phyloP scores from a whole-genome alignment of 2,329 filamentous ascomycete species.

The Corinectria fuckeliana region DNA sequence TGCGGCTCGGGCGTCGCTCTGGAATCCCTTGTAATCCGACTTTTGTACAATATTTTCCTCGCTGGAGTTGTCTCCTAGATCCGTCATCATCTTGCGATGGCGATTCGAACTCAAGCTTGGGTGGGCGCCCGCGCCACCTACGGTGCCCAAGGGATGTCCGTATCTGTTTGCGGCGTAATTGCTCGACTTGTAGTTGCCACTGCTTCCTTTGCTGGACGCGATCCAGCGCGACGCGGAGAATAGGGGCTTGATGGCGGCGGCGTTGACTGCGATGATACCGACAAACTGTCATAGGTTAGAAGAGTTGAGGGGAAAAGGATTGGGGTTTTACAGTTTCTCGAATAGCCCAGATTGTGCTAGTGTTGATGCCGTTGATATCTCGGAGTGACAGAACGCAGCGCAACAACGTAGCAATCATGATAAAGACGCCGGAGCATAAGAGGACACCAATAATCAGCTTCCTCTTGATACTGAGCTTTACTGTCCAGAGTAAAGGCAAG shows the following conservation, averaged over 20 bases:
- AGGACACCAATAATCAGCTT: constrained; percentile 48
- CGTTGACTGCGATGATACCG: constrained; percentile 51
- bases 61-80: constrained; percentile 41
- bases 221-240: constrained; percentile 45
- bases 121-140: constrained; percentile 31
- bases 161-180: constrained; percentile 34
- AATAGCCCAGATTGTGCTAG: constrained; percentile 51
- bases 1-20: constrained; percentile 29
- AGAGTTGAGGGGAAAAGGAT: background rate
- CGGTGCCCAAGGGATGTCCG: constrained; percentile 35
- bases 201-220: constrained; percentile 42
- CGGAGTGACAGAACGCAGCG: constrained; percentile 49
- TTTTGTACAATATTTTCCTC: constrained; percentile 42
- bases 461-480: constrained; percentile 45
- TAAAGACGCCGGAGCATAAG: constrained; percentile 52
- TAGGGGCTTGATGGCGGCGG: constrained; percentile 49
- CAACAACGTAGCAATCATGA: constrained; percentile 50
- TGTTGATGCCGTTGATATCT: constrained; percentile 46
- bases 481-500: constrained; percentile 48
- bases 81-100: constrained; percentile 32
- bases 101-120: constrained; percentile 18
- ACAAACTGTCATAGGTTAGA: constrained; percentile 43
- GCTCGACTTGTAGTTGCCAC: constrained; percentile 33
- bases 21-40: constrained; percentile 26
- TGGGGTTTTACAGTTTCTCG: constrained; percentile 46